These are phyloP conservation scores for Diaporthe humulicola DNA, from an alignment of 2,329 filamentous ascomycete species.

Conservation along the genomic window DNA sequence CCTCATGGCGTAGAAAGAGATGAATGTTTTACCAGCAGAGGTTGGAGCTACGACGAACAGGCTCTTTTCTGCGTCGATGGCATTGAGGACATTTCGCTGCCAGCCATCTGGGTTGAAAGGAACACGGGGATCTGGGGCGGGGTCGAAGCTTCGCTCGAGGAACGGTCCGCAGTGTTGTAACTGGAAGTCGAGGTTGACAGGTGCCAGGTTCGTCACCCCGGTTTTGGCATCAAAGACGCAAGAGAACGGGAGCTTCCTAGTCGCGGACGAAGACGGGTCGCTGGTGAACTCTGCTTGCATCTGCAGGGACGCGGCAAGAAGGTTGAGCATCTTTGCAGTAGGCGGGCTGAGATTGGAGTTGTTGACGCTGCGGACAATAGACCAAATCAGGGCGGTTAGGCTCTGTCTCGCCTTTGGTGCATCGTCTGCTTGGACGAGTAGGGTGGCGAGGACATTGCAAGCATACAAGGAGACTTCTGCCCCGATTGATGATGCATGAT, in stretches of 20 bases:
- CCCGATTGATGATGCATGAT: slow-evolving; percentile 47
- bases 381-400: slow-evolving; percentile 43
- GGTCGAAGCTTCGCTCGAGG: slow-evolving; percentile 80
- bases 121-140: slow-evolving; percentile 75
- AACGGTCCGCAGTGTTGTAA: slow-evolving; percentile 78
- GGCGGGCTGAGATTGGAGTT: slow-evolving; percentile 34
- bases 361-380: slow-evolving; percentile 37
- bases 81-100: slow-evolving; percentile 81
- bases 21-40: slow-evolving; percentile 86
- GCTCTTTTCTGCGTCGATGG: slow-evolving; percentile 77
- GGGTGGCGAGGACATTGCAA: slow-evolving; percentile 49
- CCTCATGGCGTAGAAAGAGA: slow-evolving; percentile 87
- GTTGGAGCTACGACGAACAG: slow-evolving; percentile 84
- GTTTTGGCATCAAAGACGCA: slow-evolving; percentile 28
- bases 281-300: slow-evolving; percentile 14
- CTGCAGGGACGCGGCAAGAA: slow-evolving; percentile 13
- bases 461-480: slow-evolving; percentile 53
- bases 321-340: slow-evolving; percentile 13
- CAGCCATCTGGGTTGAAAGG: slow-evolving; percentile 80
- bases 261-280: neutral
- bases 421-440: slow-evolving; percentile 25
- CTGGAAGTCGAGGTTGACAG: slow-evolving; percentile 67
- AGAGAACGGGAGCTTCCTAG: slow-evolving; percentile 8
- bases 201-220: slow-evolving; percentile 5
- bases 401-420: slow-evolving; percentile 6